phyloP scores from a whole-genome alignment of 805 yeast genomes.

The Candida dendrica region DNA sequence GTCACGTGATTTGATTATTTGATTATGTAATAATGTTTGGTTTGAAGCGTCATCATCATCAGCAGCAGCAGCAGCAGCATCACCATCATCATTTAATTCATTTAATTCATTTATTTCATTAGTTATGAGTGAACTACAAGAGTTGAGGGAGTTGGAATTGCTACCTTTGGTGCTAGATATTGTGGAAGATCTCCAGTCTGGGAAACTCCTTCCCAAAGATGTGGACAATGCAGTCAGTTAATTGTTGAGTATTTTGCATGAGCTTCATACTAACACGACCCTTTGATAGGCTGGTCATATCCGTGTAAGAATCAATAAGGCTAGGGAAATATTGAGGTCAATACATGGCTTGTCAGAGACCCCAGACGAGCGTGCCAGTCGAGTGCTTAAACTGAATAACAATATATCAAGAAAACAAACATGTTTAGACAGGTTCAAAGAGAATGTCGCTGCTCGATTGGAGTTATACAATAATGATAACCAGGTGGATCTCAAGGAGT shows the following conservation, averaged over 20 bases:
- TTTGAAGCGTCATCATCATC: no score
- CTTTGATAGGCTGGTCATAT: constrained; percentile 43
- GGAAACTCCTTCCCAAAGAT: constrained; percentile 35
- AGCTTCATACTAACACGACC: no score
- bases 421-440: constrained; percentile 16
- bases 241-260: no score
- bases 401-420: constrained; percentile 23
- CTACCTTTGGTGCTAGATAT: constrained; percentile 33
- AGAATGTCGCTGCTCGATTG: constrained; percentile 11
- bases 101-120: no score
- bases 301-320: constrained; percentile 30
- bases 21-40: no score
- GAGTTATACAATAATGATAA: neutral
- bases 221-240: constrained; percentile 34
- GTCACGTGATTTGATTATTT: no score
- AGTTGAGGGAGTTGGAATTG: constrained; percentile 27
- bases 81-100: no score
- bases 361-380: constrained; percentile 26
- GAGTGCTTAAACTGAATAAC: constrained; percentile 26
- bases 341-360: constrained; percentile 40
- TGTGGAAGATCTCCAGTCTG: constrained; percentile 31
- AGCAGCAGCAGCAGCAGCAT: no score
- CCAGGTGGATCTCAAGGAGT: no score
- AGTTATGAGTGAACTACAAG: constrained; percentile 9
- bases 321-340: constrained; percentile 28